Conservation (phyloP, 352 stramenopile species). For the Pythium myriotylum region DNA sequence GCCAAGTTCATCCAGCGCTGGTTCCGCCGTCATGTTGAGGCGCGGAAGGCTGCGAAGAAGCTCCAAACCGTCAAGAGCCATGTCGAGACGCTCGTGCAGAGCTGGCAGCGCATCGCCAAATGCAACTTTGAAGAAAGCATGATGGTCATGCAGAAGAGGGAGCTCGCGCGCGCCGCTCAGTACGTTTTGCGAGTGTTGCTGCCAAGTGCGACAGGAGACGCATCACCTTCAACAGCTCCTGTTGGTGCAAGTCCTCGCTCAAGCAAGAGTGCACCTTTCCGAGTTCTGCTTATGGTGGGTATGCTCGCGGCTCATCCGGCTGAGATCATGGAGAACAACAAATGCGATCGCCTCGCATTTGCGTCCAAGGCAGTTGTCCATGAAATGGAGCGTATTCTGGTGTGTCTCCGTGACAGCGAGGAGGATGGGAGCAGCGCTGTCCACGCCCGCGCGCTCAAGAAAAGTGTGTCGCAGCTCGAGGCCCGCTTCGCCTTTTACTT, state of each 20-base stretch:
- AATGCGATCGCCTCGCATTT: slow-evolving; percentile 46
- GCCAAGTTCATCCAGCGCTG: slow-evolving; percentile 80
- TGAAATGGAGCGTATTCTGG: slow-evolving; percentile 41
- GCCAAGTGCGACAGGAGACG: slow-evolving; percentile 20
- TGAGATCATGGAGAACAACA: slow-evolving; percentile 63
- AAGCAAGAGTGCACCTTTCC: slow-evolving; percentile 45
- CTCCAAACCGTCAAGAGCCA: slow-evolving; percentile 40
- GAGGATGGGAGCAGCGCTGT: slow-evolving; percentile 6
- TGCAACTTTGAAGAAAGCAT: slow-evolving; percentile 66
- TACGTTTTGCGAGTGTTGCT: slow-evolving; percentile 57
- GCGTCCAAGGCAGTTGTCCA: slow-evolving; percentile 42
- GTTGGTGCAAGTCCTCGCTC: slow-evolving; percentile 23
- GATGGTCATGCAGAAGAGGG: slow-evolving; percentile 56
- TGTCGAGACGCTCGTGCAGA: slow-evolving; percentile 41
- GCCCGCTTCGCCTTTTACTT: slow-evolving; percentile 73
- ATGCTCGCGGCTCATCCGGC: slow-evolving; percentile 68
- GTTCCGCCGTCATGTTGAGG: slow-evolving; percentile 56
- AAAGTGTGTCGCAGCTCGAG: slow-evolving; percentile 40
- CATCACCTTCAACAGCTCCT: slow-evolving; percentile 21
- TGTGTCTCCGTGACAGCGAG: slow-evolving; percentile 33
- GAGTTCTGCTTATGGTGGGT: slow-evolving; percentile 71
- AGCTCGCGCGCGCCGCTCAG: slow-evolving; percentile 54
- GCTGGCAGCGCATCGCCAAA: slow-evolving; percentile 43
- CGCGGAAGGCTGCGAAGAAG: slow-evolving; percentile 40
- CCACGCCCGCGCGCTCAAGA: slow-evolving; percentile 45